Base-by-base conservation (phyloP, 306 rosid species). In the Vigna trinervia region DNA sequence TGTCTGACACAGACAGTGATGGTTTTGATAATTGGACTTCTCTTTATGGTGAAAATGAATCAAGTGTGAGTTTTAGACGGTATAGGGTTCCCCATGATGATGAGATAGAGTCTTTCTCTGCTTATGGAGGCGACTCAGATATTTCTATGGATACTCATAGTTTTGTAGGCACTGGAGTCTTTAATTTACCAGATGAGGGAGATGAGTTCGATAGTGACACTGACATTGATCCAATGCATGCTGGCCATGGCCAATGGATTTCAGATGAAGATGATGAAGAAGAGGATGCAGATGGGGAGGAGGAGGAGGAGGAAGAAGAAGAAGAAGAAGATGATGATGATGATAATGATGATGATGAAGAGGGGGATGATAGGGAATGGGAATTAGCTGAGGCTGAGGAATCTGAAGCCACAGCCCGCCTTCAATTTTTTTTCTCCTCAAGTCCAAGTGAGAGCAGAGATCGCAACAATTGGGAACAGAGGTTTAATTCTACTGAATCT, bases 141-240 rank as follows among this genome's bases (percentile, higher is more conserved):
- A 87, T 88, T 53, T 96, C 97, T 14, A 73, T 85, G 56, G 98
- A 91, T 73, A 86, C 88, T 79, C 89, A 74, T 43, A 91, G 98
- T 86, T 85, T 93, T 81, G 58, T 86, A 63, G 97, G 87, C 58
- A 77, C 82, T 50, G 91, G 86, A 75, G 83, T 77, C 66, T 84
- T 83, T 78, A 73, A 71, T 82, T 82, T 86, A 52, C 91, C 78
- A 0, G 84, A 77, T 69, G 90, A 67, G 67, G 90, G 79, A 76
- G 83, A 81, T 59, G 90, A 74, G 61, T 84, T 81, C 77, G 91
- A 88, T 43, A 88, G 89, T 59, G 99, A 96, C 69, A 86, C 89
- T 65, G 99, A 96, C 79, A 96, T 93, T 23, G 98, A 96, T 84
- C 99, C 99, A 23, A 93, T 96, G 99, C 93, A 79, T 85, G 97